A percentile compares a stretch with the other conserved stretches of the same genome.
Evolutionary conservation across 108 stramenopile species (phyloP).

Genomic region (Discostella pseudostelligera): DNA sequence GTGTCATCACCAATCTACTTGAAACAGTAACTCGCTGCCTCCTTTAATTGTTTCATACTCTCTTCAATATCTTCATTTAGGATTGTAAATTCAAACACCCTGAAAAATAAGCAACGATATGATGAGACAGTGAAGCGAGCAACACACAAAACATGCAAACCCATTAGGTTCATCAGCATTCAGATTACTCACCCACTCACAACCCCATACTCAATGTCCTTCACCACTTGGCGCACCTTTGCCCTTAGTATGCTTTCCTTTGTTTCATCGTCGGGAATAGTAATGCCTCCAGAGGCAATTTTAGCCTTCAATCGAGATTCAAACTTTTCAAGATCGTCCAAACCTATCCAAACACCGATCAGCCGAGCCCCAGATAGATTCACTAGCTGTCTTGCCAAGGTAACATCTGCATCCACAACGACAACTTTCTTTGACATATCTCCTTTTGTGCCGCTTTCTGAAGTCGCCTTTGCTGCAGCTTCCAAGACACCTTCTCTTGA

Average conservation of each 20-base stretch:
- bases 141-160: neutral
- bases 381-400: conserved; percentile 53
- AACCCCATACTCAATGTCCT: conserved; percentile 84
- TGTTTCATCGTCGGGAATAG: conserved; percentile 64
- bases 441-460: conserved; percentile 10
- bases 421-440: conserved; percentile 44
- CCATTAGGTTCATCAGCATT: neutral
- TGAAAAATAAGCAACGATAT: neutral
- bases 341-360: conserved; percentile 82
- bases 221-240: conserved; percentile 61
- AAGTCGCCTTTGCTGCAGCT: conserved; percentile 37
- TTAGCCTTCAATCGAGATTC: conserved; percentile 54
- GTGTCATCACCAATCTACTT: conserved; percentile 43
- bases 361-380: conserved; percentile 55
- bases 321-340: conserved; percentile 66
- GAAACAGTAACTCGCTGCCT: conserved; percentile 72
- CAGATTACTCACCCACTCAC: conserved; percentile 48
- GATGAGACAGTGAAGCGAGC: neutral
- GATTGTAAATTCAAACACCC: conserved; percentile 86
- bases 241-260: conserved; percentile 55
- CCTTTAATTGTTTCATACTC: conserved; percentile 61
- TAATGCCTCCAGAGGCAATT: conserved; percentile 48
- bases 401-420: conserved; percentile 81
- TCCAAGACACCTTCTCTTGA: conserved; percentile 62
- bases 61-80: conserved; percentile 67